Base-by-base conservation (phyloP, 495 filamentous ascomycete species). In the Daldinia grandis region DNA sequence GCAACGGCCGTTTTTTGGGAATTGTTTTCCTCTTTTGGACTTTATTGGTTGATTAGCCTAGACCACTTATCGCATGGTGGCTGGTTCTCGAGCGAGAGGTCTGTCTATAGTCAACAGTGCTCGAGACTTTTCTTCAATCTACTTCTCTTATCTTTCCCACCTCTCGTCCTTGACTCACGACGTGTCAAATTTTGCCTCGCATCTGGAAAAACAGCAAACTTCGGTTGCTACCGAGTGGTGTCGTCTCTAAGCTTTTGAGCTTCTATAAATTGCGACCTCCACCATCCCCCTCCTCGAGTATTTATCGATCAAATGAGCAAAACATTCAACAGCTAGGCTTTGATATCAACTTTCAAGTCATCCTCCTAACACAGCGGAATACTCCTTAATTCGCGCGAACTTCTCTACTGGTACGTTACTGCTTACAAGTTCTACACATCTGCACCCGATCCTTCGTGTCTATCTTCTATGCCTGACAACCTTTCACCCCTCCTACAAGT, bases 1-100 rank as follows among this genome's bases (percentile, higher is more conserved):
- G 5, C 14, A 53, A 53, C 24, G 27, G 10, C 24, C 25, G 38
- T 58, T 65, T 38, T 65, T 58, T 58, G 30, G 33, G 14, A n/a
- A 42, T 58, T 59, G 55, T 19, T 38, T 54, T 14, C 15, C 25
- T 21, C 19, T 59, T 51, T 66, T 58, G 54, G 63, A 66, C 55
- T 66, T 58, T 35, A 37, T 35, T n/a, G 28, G 10, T 56, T 33
- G 28, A 12, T 56, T 35, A 31, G 53, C 28, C 28, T 17, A 24
- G 53, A 56, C 5, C 15, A 56, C 7, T 1, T 5, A 56, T 30
- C n/a, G 21, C 28, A 33, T 56, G 4, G 42, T 47, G 10, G 42
- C 42, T 47, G 19, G 42, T 24, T 47, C 5, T 24, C 9, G 17
- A 47, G 42, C 19, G 42, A 47, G 19, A 24, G 3, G 17, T 14